These are phyloP conservation scores for Grigorovia jiainica DNA, from an alignment of 805 yeast genomes.

Conservation along the genomic window DNA sequence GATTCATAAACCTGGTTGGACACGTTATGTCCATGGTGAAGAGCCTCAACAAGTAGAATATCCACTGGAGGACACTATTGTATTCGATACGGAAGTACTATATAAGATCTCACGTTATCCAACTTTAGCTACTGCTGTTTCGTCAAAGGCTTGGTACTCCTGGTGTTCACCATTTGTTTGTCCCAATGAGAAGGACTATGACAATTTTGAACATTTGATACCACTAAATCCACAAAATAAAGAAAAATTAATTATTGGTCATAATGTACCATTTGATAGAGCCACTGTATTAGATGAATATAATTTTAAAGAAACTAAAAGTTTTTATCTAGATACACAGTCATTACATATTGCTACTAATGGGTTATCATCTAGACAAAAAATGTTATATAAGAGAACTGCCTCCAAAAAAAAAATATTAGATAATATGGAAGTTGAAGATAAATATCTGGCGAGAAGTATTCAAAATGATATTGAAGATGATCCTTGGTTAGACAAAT, in stretches of 20 bases:
- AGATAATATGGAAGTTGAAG: slow-evolving; percentile 6
- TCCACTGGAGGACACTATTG: slow-evolving; percentile 65
- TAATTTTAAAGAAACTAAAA: slow-evolving; percentile 51
- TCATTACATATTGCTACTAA: slow-evolving; percentile 81
- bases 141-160: slow-evolving; percentile 76
- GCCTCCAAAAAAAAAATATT: slow-evolving; percentile 27
- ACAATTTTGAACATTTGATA: slow-evolving; percentile 51
- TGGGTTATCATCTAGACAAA: slow-evolving; percentile 89
- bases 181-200: slow-evolving; percentile 20
- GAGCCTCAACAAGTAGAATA: slow-evolving; percentile 48
- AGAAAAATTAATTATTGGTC: slow-evolving; percentile 70
- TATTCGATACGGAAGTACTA: slow-evolving; percentile 84
- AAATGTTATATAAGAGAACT: slow-evolving; percentile 65
- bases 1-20: slow-evolving; percentile 70
- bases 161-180: slow-evolving; percentile 89
- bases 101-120: slow-evolving; percentile 70
- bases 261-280: slow-evolving; percentile 84
- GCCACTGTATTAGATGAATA: slow-evolving; percentile 83
- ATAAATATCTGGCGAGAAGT: slow-evolving; percentile 11
- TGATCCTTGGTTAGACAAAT: slow-evolving; percentile 79
- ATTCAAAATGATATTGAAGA: slow-evolving; percentile 22
- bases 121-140: slow-evolving; percentile 70
- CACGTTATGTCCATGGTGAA: slow-evolving; percentile 49
- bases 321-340: slow-evolving; percentile 85
- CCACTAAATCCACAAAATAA: slow-evolving; percentile 51